Evolutionary conservation across 768 basidiomycete genomes (phyloP).

Genomic region (Lactarius evosmus): DNA sequence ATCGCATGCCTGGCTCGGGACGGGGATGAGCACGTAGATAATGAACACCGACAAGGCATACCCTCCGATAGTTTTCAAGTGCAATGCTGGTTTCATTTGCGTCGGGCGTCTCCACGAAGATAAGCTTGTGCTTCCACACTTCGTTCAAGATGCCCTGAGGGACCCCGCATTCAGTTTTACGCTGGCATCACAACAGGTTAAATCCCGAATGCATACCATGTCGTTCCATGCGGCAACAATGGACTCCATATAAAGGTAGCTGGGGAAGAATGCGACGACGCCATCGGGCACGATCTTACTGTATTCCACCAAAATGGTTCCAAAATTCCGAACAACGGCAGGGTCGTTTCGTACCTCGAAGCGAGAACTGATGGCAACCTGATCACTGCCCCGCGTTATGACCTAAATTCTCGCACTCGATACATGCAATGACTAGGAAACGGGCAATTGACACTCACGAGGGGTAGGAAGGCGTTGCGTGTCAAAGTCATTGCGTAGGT

Average conservation of each 20-base stretch:
- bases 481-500: constrained; percentile 98
- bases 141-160: constrained; percentile 93
- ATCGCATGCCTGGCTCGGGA: constrained; percentile 76
- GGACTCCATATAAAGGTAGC: constrained; percentile 99
- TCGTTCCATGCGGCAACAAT: constrained; percentile 99
- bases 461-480: constrained; percentile 91
- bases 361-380: constrained; percentile 96
- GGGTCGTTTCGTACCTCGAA: constrained; percentile 99
- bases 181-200: background rate
- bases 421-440: constrained; percentile 7
- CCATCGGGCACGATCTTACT: constrained; percentile 98
- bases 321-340: constrained; percentile 97
- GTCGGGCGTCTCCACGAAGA: constrained; percentile 99
- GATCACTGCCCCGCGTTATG: constrained; percentile 96
- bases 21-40: background rate
- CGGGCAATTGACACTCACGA: constrained; percentile 49
- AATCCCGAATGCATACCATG: constrained; percentile 67
- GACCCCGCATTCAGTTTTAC: constrained; percentile 4
- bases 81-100: constrained; percentile 99
- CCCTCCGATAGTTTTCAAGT: constrained; percentile 93
- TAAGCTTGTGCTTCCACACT: constrained; percentile 99
- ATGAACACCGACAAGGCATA: constrained; percentile 34
- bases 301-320: constrained; percentile 96
- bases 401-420: constrained; percentile 51
- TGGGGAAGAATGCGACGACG: constrained; percentile 98